These are phyloP conservation scores for Magnaporthiopsis incrustans DNA, from an alignment of 2,329 filamentous ascomycete genomes.

Conservation along the genomic window DNA sequence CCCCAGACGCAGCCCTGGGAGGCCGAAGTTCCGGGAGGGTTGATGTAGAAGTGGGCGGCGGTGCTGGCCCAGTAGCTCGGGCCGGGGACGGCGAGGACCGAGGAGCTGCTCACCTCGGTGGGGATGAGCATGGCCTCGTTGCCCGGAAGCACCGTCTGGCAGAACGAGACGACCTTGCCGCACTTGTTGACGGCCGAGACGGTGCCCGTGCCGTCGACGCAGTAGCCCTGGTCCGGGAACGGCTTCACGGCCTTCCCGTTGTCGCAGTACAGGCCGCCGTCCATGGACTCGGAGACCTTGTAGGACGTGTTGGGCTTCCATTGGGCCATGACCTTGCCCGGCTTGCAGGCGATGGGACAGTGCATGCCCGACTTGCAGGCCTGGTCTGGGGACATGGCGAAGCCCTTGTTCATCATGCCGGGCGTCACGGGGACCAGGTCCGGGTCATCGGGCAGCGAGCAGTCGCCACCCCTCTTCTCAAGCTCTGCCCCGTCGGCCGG, in stretches of 20 bases:
- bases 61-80: constrained; percentile 63
- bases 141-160: constrained; percentile 71
- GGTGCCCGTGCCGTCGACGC: constrained; percentile 58
- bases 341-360: constrained; percentile 69
- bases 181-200: constrained; percentile 61
- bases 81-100: constrained; percentile 63
- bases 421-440: constrained; percentile 64
- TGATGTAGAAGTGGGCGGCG: constrained; percentile 73
- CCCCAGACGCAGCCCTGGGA: constrained; percentile 66
- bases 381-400: constrained; percentile 73
- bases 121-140: constrained; percentile 79
- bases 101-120: constrained; percentile 51
- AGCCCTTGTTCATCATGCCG: constrained; percentile 57
- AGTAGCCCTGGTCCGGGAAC: constrained; percentile 60
- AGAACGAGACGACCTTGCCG: constrained; percentile 57
- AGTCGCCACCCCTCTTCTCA: constrained; percentile 24
- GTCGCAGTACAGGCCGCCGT: constrained; percentile 68
- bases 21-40: constrained; percentile 56
- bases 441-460: constrained; percentile 57
- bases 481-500: constrained; percentile 5
- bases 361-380: constrained; percentile 58
- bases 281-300: constrained; percentile 63
- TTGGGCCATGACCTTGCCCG: constrained; percentile 70
- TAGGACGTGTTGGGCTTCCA: constrained; percentile 69
- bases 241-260: constrained; percentile 60